Evolutionary conservation across 164 flowering plant species (phyloP).

Genomic region (Chimonanthus praecox): DNA sequence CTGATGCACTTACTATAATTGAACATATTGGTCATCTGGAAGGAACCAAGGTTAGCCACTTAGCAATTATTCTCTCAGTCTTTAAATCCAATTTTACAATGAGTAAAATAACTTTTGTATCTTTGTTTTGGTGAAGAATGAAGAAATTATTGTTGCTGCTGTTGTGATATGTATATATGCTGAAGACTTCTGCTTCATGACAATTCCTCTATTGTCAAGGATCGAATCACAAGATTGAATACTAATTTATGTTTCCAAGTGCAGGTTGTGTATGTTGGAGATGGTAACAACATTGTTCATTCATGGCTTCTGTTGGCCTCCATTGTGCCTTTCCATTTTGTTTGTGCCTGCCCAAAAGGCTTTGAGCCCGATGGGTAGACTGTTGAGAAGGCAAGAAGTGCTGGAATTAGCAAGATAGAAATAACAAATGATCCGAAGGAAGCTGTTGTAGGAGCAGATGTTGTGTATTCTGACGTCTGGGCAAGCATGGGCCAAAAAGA

Average conservation of each 20-base stretch:
- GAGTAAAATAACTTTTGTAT: too few species aligned
- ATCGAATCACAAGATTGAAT: neutral
- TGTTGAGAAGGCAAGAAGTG: slow-evolving; percentile 58
- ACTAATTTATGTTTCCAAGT: slow-evolving; percentile 8
- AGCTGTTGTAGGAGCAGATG: slow-evolving; percentile 92
- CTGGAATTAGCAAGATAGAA: slow-evolving; percentile 88
- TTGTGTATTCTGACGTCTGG: slow-evolving; percentile 98
- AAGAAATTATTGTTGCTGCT: too few species aligned
- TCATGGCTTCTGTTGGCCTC: slow-evolving; percentile 83
- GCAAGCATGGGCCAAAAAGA: slow-evolving; percentile 99
- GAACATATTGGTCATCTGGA: slow-evolving; percentile 87
- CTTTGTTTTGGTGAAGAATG: too few species aligned
- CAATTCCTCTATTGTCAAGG: too few species aligned
- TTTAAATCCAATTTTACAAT: neutral
- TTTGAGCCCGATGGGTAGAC: slow-evolving; percentile 87
- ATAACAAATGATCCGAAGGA: slow-evolving; percentile 84
- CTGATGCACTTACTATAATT: slow-evolving; percentile 96
- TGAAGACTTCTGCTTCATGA: too few species aligned
- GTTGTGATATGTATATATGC: too few species aligned
- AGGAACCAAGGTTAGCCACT: slow-evolving; percentile 72
- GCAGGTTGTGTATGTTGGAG: slow-evolving; percentile 97
- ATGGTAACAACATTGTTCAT: slow-evolving; percentile 96
- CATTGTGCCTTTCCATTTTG: slow-evolving; percentile 84
- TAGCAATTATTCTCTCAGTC: neutral
- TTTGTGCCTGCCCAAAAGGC: slow-evolving; percentile 92